Evolutionary conservation across 192 early-diverging fungal genomes (phyloP), one percentile per base, ranked within the genome.

Genomic region (Coemansia sp.): DNA sequence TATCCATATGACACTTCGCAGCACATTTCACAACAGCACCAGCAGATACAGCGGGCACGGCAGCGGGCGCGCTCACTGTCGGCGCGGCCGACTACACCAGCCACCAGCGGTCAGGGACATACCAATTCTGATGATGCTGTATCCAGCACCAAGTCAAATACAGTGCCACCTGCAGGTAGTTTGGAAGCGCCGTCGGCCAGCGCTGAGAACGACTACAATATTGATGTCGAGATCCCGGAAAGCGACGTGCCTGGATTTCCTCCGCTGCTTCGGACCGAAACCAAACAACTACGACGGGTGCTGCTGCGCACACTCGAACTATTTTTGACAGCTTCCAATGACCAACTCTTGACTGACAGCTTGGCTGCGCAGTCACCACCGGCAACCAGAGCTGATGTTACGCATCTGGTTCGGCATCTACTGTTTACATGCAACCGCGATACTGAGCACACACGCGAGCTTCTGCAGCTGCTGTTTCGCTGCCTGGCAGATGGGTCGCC

Each of bases 1-100:
- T 76, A 76, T 32, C 74, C 74, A 0, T 76, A 76, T 47, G 74
- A 76, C 57, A 61, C 74, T 5, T 70, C 74, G 37, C 74, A 77
- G 62, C 75, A 77, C 27, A 48, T 70, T 3, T 24, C 58, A 17
- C 63, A 63, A 11, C 74, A 76, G 68, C 74, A 63, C 32, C 62
- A 54, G 8, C 56, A 51, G 39, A 14, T 21, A 4, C 61, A 48
- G 49, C 38, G 27, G 21, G 52, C 52, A 15, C 52, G 47, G 4
- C 41, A 21, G 37, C 27, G 59, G 17, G 45, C 65, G 3, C 62
- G 39, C 5, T 70, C 68, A 17, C 25, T 43, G 0, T 66, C 71
- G 11, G 23, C 48, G 12, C 71, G 71, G 23, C 24, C 62, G 23
- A 21, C 38, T 6, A 56, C 62, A 6, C 56, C 67, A 6, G 15